phyloP scores from a whole-genome alignment of 352 stramenopile species.

The Pythium volutum region DNA sequence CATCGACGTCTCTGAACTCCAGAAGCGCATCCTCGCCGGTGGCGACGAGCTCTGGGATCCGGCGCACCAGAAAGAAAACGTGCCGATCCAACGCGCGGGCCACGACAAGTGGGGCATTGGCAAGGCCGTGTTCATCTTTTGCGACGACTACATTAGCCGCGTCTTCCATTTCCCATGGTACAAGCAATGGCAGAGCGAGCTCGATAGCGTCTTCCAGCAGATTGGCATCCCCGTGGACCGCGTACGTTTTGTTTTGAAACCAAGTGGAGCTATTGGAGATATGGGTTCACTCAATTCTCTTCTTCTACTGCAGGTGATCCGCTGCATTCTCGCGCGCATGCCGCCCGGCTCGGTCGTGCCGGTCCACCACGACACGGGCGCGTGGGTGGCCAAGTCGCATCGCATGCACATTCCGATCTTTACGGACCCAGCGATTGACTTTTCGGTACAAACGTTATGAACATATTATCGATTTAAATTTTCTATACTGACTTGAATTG shows the following conservation, averaged over 20 bases:
- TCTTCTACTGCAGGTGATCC: conserved; percentile 83
- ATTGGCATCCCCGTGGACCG: conserved; percentile 81
- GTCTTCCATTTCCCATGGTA: conserved; percentile 96
- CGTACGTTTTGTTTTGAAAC: conserved; percentile 4
- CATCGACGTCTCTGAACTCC: conserved; percentile 61
- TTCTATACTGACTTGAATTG: not conserved
- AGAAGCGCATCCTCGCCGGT: conserved; percentile 48
- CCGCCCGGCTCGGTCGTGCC: conserved; percentile 94
- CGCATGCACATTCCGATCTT: conserved; percentile 96
- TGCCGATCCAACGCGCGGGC: conserved; percentile 90
- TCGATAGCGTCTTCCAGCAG: conserved; percentile 87
- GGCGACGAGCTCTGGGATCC: conserved; percentile 67
- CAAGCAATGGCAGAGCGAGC: conserved; percentile 71
- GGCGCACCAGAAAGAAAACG: conserved; percentile 76
- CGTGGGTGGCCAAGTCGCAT: conserved; percentile 96
- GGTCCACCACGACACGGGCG: conserved; percentile 96
- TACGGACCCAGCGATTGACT: conserved; percentile 78
- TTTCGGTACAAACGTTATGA: conserved; percentile 35
- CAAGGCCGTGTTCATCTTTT: conserved; percentile 98
- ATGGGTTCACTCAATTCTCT: not conserved
- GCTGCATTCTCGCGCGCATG: conserved; percentile 95
- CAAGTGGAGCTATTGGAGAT: not conserved
- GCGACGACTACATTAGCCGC: conserved; percentile 96
- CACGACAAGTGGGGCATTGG: conserved; percentile 98
- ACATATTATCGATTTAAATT: too few species aligned